Conservation (phyloP, 441 rosid genomes). For the Euphorbia schlechtendalii region DNA sequence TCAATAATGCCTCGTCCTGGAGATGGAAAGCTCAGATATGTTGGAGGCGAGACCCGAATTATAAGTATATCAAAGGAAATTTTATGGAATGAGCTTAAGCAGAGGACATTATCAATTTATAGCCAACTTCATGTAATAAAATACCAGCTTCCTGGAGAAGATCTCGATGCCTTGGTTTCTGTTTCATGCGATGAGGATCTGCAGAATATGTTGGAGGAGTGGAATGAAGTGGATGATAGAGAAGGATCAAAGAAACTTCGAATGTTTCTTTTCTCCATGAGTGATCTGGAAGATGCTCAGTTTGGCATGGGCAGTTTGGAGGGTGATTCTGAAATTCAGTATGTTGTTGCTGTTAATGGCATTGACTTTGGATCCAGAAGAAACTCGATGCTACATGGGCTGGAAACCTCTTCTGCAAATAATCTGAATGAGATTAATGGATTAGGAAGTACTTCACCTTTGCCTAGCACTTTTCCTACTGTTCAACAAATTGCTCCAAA, state of each 20-base stretch:
- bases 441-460: constrained; percentile 34
- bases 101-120: constrained; percentile 52
- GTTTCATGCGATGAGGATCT: constrained; percentile 88
- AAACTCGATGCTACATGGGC: constrained; percentile 33
- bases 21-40: constrained; percentile 86
- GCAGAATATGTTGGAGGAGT: constrained; percentile 86
- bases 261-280: constrained; percentile 65
- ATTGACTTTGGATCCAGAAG: constrained; percentile 53
- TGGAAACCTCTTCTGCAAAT: constrained; percentile 40
- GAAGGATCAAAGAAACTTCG: constrained; percentile 61
- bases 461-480: constrained; percentile 23
- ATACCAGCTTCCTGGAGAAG: constrained; percentile 96
- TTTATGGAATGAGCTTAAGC: constrained; percentile 58
- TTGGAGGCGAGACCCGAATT: constrained; percentile 81
- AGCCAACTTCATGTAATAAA: constrained; percentile 54
- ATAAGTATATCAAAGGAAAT: constrained; percentile 54
- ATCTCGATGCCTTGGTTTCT: constrained; percentile 83
- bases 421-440: constrained; percentile 49
- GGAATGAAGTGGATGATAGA: constrained; percentile 44
- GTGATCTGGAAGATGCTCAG: constrained; percentile 70
- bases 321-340: constrained; percentile 68
- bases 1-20: constrained; percentile 78
- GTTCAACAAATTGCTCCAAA: constrained; percentile 33
- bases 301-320: constrained; percentile 42
- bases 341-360: constrained; percentile 80